Evolutionary conservation across 345 rosid genomes (phyloP).

Genomic region (Litchi chinensis): DNA sequence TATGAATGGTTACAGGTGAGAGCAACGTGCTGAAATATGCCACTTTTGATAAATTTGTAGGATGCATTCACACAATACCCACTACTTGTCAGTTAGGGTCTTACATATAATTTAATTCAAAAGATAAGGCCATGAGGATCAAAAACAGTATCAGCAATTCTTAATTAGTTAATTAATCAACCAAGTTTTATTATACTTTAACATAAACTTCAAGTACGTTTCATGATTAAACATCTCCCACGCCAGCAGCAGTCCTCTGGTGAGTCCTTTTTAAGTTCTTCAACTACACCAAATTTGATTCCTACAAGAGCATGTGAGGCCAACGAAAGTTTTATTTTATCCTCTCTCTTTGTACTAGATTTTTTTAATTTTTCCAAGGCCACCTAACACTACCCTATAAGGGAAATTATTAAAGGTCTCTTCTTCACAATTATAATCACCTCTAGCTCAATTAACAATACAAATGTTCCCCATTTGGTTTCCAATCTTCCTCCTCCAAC

Average conservation of each 20-base stretch:
- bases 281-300: conserved; percentile 4
- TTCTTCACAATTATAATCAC: conserved; percentile 38
- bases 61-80: neutral
- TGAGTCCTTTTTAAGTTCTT: neutral
- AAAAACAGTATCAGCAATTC: neutral
- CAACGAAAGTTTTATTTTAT: conserved; percentile 18
- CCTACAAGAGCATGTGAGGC: conserved; percentile 28
- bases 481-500: conserved; percentile 34
- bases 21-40: no score
- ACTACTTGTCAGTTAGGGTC: neutral
- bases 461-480: conserved; percentile 43
- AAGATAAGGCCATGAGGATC: neutral
- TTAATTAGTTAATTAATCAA: no score
- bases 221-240: conserved; percentile 3
- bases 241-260: conserved; percentile 4
- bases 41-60: neutral
- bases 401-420: conserved; percentile 27
- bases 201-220: neutral
- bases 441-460: conserved; percentile 37
- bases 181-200: no score
- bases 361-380: conserved; percentile 22
- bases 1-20: no score
- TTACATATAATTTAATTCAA: neutral
- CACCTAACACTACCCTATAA: conserved; percentile 36
- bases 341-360: conserved; percentile 6